Evolutionary conservation across 2,329 filamentous ascomycete species (phyloP), one percentile per base, ranked within the genome.

Genomic region (Fusarium multiceps): DNA sequence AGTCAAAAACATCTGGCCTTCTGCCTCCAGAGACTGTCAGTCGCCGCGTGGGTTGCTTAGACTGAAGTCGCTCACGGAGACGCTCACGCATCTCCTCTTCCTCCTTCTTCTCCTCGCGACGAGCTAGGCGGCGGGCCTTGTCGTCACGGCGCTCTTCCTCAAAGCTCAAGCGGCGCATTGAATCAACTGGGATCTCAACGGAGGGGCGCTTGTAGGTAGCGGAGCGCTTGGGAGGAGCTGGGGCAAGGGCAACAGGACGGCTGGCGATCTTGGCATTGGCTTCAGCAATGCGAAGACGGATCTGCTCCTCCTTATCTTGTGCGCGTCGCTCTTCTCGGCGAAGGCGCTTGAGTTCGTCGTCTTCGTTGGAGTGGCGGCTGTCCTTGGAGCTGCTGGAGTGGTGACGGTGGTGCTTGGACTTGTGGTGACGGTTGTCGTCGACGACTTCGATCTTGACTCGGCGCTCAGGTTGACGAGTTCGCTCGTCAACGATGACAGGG

Each of bases 241-340:
- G 68, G 12, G 73, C 67, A 43, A 78, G 78, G 16, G 80, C 76
- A 9, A 76, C 64, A 20, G 77, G 74, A 12, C 83, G 81, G 63
- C 71, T 77, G 59, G 79, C 76, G 55, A 85, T 85, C 59, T 80
- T 78, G 32, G 78, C 78, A 55, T 85, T 85, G 57, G 81, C 80
- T 58, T 77, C 77, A 11, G 77, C 78, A 57, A 85, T 83, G 68
- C 79, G 78, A 11, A 72, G 66, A 30, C 74, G 74, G 4, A 79
- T 69, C 34, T 76, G 76, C 8, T 76, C 65, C 50, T 75, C 72
- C 21, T 73, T 62, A 61, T 80, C 75, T 20, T 75, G 68, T 5
- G 45, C 56, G 13, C 63, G 72, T 54, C 74, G 72, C 60, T 80
- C 76, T 54, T 77, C 77, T 18, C 73, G 60, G 25, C 67, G 65